Evolutionary conservation across 331 rosid species (phyloP), one percentile per base, ranked within the genome.

Genomic region (Saraca asoca): DNA sequence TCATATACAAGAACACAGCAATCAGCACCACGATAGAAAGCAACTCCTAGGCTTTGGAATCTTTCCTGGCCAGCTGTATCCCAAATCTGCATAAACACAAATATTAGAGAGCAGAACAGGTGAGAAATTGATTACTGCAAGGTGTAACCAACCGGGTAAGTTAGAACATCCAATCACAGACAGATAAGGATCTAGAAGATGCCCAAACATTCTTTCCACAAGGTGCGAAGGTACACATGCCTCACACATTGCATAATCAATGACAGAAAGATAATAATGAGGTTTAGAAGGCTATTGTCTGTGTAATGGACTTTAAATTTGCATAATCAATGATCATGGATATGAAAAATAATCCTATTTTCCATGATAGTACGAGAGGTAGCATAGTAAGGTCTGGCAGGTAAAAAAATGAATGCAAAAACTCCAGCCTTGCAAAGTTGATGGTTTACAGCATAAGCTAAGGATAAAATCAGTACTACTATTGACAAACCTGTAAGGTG

Each of bases 11-110:
- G 96, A 73, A 94, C 99, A 67, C 97, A 94, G 77, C 99, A 94
- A 85, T 94, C 99, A 64, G 99, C 99, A 63, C 99, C 99, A 58
- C 99, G 88, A 50, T 94, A 94, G 78, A 94, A 94, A 77, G 99
- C 99, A 78, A 94, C 99, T 56, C 99, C 99, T 13, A 94, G 92
- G 82, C 97, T 94, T 79, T 94, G 99, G 66, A 94, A 94, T 75
- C 99, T 85, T 74, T 94, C 99, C 82, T 94, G 99, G 67, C 99
- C 99, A 72, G 99, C 99, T 17, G 99, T 94, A 83, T 90, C 99
- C 99, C 99, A 94, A 64, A 94, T 94, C 99, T 94, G 83, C 29
- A 58, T 60, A 46, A 59, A 65, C 74, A 53, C 75, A 67, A 65
- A 10, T 35, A 58, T 48, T 57, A 62, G 44, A 37, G 10, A 38